These are phyloP conservation scores for Sporothrix brunneoviolacea DNA, from an alignment of 2,329 filamentous ascomycete genomes.

Conservation along the genomic window DNA sequence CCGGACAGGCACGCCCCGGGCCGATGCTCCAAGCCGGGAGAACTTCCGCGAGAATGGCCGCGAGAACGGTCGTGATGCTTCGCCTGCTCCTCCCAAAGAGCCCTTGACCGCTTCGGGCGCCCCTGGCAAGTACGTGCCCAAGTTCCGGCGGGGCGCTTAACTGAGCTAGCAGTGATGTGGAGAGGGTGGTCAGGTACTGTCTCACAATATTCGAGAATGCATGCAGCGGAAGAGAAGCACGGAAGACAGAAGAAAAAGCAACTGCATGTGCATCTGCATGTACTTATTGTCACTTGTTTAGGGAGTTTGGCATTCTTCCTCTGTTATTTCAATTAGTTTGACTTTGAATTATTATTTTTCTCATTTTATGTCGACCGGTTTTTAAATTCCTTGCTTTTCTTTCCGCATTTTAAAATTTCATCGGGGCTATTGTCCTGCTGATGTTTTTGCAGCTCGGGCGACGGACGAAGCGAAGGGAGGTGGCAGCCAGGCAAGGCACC, in stretches of 20 bases:
- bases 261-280: neutral
- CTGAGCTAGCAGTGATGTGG: neutral
- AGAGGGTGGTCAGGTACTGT: neutral
- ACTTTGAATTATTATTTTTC: neutral
- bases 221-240: neutral
- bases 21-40: conserved; percentile 2
- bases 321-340: no score
- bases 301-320: neutral
- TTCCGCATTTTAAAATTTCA: neutral
- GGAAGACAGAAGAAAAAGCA: conserved; percentile 2
- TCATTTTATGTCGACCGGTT: neutral
- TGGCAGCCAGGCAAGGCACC: no score
- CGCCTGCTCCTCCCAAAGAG: conserved; percentile 39
- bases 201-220: neutral
- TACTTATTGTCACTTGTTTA: neutral
- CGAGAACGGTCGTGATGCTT: conserved; percentile 29
- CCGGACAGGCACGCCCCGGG: conserved; percentile 34
- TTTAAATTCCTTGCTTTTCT: neutral
- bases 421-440: neutral
- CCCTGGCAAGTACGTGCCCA: conserved; percentile 55
- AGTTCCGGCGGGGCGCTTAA: conserved; percentile 22
- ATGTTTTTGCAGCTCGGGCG: neutral
- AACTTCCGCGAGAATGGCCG: conserved; percentile 32
- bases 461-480: no score
- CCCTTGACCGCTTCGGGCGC: conserved; percentile 45